phyloP scores from a whole-genome alignment of 78 protist species.

The slime mould (Dictyostelium discoideum) region DNA sequence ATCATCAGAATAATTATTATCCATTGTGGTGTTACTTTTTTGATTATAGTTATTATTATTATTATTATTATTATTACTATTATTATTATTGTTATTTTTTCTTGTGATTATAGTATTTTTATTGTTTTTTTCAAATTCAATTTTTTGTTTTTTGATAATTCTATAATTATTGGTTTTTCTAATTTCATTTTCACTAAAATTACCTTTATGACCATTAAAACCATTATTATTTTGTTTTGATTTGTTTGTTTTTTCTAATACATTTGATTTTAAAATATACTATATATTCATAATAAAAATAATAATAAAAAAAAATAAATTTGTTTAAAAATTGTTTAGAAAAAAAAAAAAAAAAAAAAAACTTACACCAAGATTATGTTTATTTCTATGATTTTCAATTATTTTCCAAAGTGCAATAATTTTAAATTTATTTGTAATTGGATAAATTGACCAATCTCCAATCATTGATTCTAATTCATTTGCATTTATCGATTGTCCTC shows the following conservation, averaged over 20 bases:
- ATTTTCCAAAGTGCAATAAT: background rate
- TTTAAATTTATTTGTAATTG: background rate
- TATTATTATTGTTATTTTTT: background rate
- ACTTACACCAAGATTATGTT: background rate
- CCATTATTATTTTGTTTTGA: background rate
- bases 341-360: background rate
- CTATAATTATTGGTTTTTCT: constrained; percentile 4
- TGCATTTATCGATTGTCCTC: background rate
- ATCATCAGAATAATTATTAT: background rate
- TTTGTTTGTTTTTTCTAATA: background rate
- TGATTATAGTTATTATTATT: background rate
- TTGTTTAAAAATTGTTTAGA: background rate
- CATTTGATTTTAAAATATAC: background rate
- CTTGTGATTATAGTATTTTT: background rate
- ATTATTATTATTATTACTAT: background rate
- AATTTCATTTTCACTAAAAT: background rate
- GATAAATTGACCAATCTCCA: background rate
- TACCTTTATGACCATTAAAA: background rate
- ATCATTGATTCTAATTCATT: constrained; percentile 17
- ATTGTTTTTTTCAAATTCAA: background rate
- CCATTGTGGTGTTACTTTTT: background rate
- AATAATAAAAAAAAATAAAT: background rate
- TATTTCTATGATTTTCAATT: background rate
- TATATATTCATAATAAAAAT: background rate
- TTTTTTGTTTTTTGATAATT: background rate